phyloP scores from a whole-genome alignment of 805 yeast genomes.

The Candida sonorensis region DNA sequence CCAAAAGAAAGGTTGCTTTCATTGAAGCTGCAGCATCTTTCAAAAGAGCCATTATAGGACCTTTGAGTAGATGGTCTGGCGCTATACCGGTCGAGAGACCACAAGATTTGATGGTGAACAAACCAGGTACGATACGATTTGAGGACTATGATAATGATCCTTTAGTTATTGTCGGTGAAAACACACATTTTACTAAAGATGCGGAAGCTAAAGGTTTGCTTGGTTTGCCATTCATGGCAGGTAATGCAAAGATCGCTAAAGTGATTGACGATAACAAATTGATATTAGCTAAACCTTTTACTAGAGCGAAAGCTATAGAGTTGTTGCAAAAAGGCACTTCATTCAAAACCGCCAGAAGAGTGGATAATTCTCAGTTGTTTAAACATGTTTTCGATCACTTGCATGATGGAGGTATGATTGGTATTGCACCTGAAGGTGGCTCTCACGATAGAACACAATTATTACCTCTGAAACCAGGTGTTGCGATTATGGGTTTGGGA shows the following conservation, averaged over 20 bases:
- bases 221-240: constrained; percentile 72
- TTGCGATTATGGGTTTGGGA: constrained; percentile 96
- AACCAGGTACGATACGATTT: constrained; percentile 50
- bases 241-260: constrained; percentile 65
- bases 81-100: constrained; percentile 91
- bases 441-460: constrained; percentile 94
- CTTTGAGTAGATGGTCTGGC: constrained; percentile 64
- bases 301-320: constrained; percentile 38
- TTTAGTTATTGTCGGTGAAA: constrained; percentile 53
- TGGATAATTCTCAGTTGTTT: constrained; percentile 78
- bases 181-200: constrained; percentile 59
- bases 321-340: constrained; percentile 44
- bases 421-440: constrained; percentile 98
- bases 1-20: constrained; percentile 67
- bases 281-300: constrained; percentile 61
- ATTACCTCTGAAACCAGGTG: constrained; percentile 93
- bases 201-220: constrained; percentile 61
- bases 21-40: constrained; percentile 81
- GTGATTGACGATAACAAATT: constrained; percentile 68
- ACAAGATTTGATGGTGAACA: constrained; percentile 68
- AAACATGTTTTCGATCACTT: constrained; percentile 75
- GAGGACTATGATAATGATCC: constrained; percentile 45
- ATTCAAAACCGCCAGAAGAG: constrained; percentile 68
- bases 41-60: constrained; percentile 61
- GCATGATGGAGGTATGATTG: constrained; percentile 65